phyloP scores from a whole-genome alignment of 176 grass and related monocot genomes.

The Musa itinerans region DNA sequence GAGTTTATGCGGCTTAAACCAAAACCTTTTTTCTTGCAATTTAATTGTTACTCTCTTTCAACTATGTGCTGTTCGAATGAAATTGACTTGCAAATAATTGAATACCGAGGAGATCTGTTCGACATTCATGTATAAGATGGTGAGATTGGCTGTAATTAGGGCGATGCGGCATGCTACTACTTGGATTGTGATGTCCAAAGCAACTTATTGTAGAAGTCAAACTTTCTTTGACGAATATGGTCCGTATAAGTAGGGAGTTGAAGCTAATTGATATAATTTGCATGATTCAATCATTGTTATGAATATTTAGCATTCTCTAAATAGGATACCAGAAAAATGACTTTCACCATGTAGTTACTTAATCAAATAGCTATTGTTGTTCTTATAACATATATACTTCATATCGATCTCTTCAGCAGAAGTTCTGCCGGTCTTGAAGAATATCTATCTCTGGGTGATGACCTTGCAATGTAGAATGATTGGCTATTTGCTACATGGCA shows the following conservation, averaged over 20 bases:
- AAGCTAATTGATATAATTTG: background rate
- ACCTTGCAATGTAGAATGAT: background rate
- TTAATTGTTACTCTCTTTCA: background rate
- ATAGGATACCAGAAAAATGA: background rate
- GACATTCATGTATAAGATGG: too few relatives aligned
- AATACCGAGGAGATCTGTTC: too few relatives aligned
- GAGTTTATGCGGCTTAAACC: background rate
- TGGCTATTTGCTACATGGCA: background rate
- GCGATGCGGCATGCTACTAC: too few relatives aligned
- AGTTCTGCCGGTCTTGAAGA: background rate
- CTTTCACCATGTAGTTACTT: background rate
- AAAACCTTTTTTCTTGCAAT: background rate
- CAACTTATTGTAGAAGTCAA: background rate
- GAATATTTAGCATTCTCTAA: too few relatives aligned
- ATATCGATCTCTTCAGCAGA: too few relatives aligned
- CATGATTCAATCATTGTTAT: background rate
- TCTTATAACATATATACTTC: too few relatives aligned
- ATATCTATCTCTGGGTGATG: background rate
- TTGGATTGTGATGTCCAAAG: too few relatives aligned
- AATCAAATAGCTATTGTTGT: too few relatives aligned
- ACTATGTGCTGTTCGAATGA: background rate
- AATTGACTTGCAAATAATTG: background rate
- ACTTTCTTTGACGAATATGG: background rate
- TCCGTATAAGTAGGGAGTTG: background rate
- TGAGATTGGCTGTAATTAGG: too few relatives aligned